These are phyloP conservation scores for Babesia sp. DNA, from an alignment of 169 alveolate genomes.

Conservation along the genomic window DNA sequence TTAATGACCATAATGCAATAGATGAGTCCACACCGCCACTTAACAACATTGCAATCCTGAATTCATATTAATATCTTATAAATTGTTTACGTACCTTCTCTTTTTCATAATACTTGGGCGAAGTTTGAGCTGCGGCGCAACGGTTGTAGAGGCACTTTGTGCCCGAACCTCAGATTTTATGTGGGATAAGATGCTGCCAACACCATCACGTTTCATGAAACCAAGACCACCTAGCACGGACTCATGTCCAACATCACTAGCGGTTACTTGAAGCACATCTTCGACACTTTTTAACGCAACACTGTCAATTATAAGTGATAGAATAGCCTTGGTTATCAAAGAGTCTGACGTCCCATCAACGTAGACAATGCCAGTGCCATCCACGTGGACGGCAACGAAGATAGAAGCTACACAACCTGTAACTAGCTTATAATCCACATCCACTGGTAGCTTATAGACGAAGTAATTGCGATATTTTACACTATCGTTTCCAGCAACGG, in stretches of 20 bases:
- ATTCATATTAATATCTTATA: no score
- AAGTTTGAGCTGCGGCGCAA: neutral
- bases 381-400: conserved; percentile 38
- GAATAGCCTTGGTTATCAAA: conserved; percentile 32
- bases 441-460: conserved; percentile 13
- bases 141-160: conserved; percentile 6
- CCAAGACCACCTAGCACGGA: neutral
- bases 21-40: conserved; percentile 82
- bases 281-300: neutral
- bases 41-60: conserved; percentile 67
- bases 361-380: conserved; percentile 14
- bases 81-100: no score
- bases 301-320: conserved; percentile 37
- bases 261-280: neutral
- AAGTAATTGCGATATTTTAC: conserved; percentile 8
- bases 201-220: conserved; percentile 29
- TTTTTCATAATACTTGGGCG: neutral
- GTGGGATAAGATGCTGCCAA: conserved; percentile 47
- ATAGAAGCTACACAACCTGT: conserved; percentile 47
- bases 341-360: conserved; percentile 66
- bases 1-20: conserved; percentile 68
- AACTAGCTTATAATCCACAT: conserved; percentile 31
- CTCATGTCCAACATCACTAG: neutral
- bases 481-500: neutral
- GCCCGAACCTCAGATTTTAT: conserved; percentile 23